Base-by-base conservation (phyloP, 257 asterid genomes). In the Catharanthus roseus region DNA sequence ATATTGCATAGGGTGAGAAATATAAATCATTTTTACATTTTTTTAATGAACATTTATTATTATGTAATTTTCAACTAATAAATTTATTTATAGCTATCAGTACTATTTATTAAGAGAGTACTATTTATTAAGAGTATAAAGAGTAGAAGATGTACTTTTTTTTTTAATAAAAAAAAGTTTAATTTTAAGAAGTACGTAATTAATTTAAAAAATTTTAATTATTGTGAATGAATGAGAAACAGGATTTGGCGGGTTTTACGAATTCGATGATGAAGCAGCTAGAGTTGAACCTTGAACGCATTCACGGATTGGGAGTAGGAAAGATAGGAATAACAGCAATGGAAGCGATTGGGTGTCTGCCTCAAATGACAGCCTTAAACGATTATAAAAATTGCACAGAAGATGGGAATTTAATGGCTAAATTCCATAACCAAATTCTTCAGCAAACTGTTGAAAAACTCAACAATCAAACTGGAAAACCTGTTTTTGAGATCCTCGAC, bases 341-440 rank as follows among this genome's bases (percentile, higher is more conserved):
- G 69, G 77, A 64, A 51, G 91, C 96, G 1, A 4, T 87, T 0
- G 96, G 96, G 0, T 90, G 95, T 65, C 74, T 86, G 72, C 95
- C 95, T 18, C 57, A 53, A 51, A 71, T 60, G 15, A 79, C 88
- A 0, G 64, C 74, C 23, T 34, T 78, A 45, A 26, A 16, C 68
- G 74, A 84, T 3, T 57, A 71, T 61, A 19, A 64, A 63, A 77
- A 70, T 24, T 90, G 96, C 86, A 78, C 75, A 33, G 75, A 73
- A 53, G 15, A 21, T 19, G 77, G 63, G 39, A 90, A 86, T 79
- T 69, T 71, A 6, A 54, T 88, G 4, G 72, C 95, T 71, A 31
- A 7, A 57, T 72, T 77, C 36, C 95, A 87, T 79, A 90, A 87
- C 75, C 75, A 72, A 65, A 13, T 80, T 79, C 72, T 87, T 39